These are phyloP conservation scores for Bretziella fagacearum DNA, from an alignment of 2,329 filamentous ascomycete species.

Conservation along the genomic window DNA sequence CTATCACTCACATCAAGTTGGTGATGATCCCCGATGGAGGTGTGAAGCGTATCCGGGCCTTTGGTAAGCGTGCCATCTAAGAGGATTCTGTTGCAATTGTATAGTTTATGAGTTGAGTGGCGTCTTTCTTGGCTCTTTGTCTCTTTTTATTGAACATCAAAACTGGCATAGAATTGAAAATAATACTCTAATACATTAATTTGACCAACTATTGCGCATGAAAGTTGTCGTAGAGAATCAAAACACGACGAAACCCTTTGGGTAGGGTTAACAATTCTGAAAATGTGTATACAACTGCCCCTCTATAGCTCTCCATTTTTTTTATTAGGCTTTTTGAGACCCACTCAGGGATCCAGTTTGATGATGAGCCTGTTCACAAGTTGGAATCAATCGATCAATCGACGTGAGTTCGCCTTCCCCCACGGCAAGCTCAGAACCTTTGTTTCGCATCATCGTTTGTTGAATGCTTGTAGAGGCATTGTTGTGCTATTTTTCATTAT, in stretches of 20 bases:
- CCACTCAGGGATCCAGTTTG: not conserved
- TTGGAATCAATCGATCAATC: not conserved
- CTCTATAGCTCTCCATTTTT: not conserved
- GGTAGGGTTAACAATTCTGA: not conserved
- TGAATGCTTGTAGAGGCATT: not conserved
- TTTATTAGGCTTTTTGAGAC: not conserved
- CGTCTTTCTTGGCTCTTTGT: constrained; percentile 1
- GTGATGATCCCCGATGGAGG: constrained; percentile 88
- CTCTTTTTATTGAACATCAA: too few relatives aligned
- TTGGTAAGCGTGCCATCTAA: constrained; percentile 21
- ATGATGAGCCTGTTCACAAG: not conserved
- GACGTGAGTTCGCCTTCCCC: not conserved
- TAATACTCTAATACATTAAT: too few relatives aligned
- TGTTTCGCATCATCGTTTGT: not conserved
- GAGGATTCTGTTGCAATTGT: not conserved
- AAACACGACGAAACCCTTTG: not conserved
- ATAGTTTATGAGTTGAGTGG: not conserved
- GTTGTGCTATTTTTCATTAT: not conserved
- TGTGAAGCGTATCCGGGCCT: constrained; percentile 67
- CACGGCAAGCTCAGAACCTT: not conserved
- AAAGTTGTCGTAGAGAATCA: too few relatives aligned
- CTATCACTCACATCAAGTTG: constrained; percentile 72
- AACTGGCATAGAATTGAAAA: too few relatives aligned
- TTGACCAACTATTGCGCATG: too few relatives aligned
- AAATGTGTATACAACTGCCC: not conserved